Evolutionary conservation across 2,329 filamentous ascomycete genomes (phyloP).

Genomic region (Arthrinium phaeospermum): DNA sequence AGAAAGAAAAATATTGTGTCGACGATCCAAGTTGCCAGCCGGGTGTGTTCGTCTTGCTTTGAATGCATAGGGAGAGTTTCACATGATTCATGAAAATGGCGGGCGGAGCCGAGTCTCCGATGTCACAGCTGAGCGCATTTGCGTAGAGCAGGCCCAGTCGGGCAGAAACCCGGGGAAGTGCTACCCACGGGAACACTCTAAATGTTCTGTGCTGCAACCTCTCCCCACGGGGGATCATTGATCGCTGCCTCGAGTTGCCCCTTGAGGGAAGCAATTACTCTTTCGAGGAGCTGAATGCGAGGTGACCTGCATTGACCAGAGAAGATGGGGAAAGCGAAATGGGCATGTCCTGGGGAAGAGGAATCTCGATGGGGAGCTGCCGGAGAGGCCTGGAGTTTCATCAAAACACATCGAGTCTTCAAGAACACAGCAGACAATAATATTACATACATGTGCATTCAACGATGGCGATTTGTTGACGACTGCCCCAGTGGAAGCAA

Average conservation of each 20-base stretch:
- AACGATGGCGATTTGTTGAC: not conserved
- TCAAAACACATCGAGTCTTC: not conserved
- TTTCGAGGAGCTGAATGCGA: not conserved
- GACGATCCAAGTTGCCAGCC: not conserved
- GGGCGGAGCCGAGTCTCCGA: conserved; percentile 9
- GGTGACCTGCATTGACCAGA: not conserved
- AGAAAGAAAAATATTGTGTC: not conserved
- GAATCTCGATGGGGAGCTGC: not conserved
- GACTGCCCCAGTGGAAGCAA: not conserved
- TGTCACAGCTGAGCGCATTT: not conserved
- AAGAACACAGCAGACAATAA: not conserved
- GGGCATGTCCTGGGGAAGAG: not conserved
- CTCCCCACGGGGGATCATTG: conserved; percentile 5
- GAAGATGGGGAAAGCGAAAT: not conserved
- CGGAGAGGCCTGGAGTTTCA: not conserved
- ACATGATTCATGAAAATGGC: conserved; percentile 9
- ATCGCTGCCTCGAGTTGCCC: conserved; percentile 1
- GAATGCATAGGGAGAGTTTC: not conserved
- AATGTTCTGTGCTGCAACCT: not conserved
- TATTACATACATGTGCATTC: too few relatives aligned
- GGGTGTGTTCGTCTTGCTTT: not conserved
- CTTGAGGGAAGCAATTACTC: not conserved
- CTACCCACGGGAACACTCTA: not conserved
- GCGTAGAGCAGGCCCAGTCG: not conserved
- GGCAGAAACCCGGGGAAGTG: not conserved